phyloP scores from a whole-genome alignment of 192 early-diverging fungal species.

The Entomortierella lignicola region DNA sequence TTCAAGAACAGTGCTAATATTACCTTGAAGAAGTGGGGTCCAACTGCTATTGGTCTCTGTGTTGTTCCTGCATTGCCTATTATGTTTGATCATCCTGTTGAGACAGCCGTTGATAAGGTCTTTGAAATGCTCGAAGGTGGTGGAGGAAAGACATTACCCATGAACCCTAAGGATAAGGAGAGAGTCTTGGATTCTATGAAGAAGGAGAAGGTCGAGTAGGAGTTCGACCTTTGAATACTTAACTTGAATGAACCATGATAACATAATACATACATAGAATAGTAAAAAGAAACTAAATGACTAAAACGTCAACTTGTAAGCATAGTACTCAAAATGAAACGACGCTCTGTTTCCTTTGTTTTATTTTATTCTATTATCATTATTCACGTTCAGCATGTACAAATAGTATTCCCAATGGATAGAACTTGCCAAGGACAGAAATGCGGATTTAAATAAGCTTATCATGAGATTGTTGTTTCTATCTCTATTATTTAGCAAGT shows the following conservation, averaged over 20 bases:
- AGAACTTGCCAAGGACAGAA: slow-evolving; percentile 1
- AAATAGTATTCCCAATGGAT: neutral
- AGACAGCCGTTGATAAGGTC: slow-evolving; percentile 65
- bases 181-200: slow-evolving; percentile 19
- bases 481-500: slow-evolving; percentile 14
- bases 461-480: neutral
- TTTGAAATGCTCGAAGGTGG: slow-evolving; percentile 63
- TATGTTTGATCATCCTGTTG: slow-evolving; percentile 74
- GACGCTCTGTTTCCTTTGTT: no score
- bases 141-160: slow-evolving; percentile 43
- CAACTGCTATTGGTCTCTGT: slow-evolving; percentile 68
- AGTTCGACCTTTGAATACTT: neutral
- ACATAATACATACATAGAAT: neutral
- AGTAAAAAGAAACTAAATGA: neutral
- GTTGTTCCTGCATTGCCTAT: slow-evolving; percentile 71
- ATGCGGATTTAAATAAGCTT: neutral
- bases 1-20: slow-evolving; percentile 64
- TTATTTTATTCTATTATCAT: neutral
- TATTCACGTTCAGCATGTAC: neutral
- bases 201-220: slow-evolving; percentile 56
- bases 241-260: neutral
- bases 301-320: neutral
- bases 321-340: no score
- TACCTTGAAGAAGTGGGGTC: slow-evolving; percentile 64
- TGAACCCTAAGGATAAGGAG: slow-evolving; percentile 42